Base-by-base conservation (phyloP, 345 rosid species). In the Adansonia digitata region DNA sequence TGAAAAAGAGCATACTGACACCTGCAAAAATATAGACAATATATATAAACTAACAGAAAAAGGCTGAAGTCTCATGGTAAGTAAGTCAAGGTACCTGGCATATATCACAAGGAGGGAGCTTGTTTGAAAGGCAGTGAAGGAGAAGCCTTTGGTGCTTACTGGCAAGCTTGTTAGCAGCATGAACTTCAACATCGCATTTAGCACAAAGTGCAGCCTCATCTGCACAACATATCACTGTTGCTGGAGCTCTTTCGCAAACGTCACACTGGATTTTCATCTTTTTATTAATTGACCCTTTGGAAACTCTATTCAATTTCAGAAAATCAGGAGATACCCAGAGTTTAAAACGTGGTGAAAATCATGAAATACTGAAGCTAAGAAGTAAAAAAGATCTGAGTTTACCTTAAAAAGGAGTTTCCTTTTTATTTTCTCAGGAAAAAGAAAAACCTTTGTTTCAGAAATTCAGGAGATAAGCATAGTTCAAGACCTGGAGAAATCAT, bases 141-240 rank as follows among this genome's bases (percentile, higher is more conserved):
- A 90, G 97, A 34, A 94, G 94, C 77, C 98, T 84, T 84, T 94
- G 98, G 75, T 94, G 98, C 82, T 94, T 94, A 85, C 95, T 94
- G 0, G 97, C 97, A 31, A 94, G 93, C 83, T 91, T 92, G 75
- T 94, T 94, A 9, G 98, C 98, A 0, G 97, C 97, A 74, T 94
- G 98, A 15, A 94, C 91, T 83, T 92, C 97, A 9, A 92, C 42
- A 75, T 94, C 97, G 13, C 98, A 94, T 76, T 81, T 83, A 5
- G 89, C 81, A 17, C 98, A 94, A 20, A 94, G 84, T n/a, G 98
- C 98, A 0, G 97, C 98, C 82, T 94, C 98, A 29, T 94, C 98
- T 15, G 97, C 98, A 22, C 98, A 94, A 71, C 98, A 94, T n/a
- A 94, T 94, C 79, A 94, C 87, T 5, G 97, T 88, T 3, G 98